Conservation (phyloP, 352 stramenopile species). For the Phytophthora agathidicida region DNA sequence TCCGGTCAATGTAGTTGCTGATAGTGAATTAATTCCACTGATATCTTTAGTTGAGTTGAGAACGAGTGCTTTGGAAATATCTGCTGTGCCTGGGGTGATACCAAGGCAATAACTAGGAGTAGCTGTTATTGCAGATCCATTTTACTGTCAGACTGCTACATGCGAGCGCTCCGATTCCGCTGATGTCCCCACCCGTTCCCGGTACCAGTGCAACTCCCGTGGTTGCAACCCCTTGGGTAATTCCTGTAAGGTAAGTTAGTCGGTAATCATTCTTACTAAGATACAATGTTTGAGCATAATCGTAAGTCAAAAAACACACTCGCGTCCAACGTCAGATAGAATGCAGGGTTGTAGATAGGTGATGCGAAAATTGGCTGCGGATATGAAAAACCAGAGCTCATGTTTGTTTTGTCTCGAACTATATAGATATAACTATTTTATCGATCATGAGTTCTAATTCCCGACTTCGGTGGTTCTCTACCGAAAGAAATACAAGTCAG, state of each 20-base stretch:
- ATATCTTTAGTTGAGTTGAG: neutral
- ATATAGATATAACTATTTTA: constrained; percentile 9
- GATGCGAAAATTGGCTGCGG: constrained; percentile 5
- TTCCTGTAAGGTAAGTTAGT: neutral
- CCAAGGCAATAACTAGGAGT: neutral
- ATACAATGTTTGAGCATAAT: constrained; percentile 2
- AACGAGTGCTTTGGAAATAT: constrained; percentile 3
- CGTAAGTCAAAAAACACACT: constrained; percentile 2
- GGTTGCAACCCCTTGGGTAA: neutral
- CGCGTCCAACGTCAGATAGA: constrained; percentile 2
- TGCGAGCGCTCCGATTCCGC: neutral
- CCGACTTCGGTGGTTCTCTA: neutral
- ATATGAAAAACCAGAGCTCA: constrained; percentile 2
- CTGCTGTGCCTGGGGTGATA: neutral
- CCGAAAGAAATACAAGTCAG: constrained; percentile 5
- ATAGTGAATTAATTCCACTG: neutral
- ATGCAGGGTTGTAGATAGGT: constrained; percentile 7
- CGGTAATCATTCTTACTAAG: constrained; percentile 9
- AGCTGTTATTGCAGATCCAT: neutral
- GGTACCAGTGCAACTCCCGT: neutral
- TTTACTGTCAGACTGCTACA: neutral
- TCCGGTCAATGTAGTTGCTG: neutral
- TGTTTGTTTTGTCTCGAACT: constrained; percentile 6
- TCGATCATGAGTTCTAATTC: constrained; percentile 12
- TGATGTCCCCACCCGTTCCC: neutral